phyloP scores from a whole-genome alignment of 345 rosid species.

The Arabis hirsuta region DNA sequence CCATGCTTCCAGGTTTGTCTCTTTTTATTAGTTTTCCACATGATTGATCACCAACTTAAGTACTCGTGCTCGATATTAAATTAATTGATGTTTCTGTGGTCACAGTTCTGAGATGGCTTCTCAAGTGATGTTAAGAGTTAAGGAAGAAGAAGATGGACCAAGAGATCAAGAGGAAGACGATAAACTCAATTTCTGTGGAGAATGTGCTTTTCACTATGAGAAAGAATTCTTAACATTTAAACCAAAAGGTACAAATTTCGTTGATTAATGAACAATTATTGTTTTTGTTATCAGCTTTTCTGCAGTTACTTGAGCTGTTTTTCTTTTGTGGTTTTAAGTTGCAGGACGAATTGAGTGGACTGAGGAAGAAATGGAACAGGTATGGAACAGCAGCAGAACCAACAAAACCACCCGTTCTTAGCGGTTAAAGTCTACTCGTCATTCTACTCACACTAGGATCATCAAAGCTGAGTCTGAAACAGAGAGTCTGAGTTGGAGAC shows the following conservation, averaged over 20 bases:
- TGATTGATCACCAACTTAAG: constrained; percentile 38
- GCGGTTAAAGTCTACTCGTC: too few relatives aligned
- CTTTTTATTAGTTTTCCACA: background rate
- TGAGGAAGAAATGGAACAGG: constrained; percentile 71
- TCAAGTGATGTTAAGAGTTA: constrained; percentile 45
- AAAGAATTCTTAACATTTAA: constrained; percentile 44
- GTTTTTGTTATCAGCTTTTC: background rate
- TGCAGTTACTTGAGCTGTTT: background rate
- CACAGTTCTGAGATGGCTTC: constrained; percentile 45
- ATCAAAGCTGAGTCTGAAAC: too few relatives aligned
- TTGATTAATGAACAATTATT: background rate
- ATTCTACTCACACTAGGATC: constrained; percentile 40
- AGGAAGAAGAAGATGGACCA: constrained; percentile 44
- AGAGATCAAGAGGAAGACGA: constrained; percentile 55
- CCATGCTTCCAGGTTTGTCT: constrained; percentile 66
- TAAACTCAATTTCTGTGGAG: constrained; percentile 37
- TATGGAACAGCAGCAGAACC: too few relatives aligned
- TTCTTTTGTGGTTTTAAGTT: constrained; percentile 30
- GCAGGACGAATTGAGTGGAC: constrained; percentile 62
- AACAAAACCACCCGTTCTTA: too few relatives aligned
- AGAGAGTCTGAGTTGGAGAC: constrained; percentile 36
- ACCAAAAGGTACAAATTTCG: constrained; percentile 56
- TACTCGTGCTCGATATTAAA: constrained; percentile 2
- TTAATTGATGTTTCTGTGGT: constrained; percentile 28
- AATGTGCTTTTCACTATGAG: constrained; percentile 56